Evolutionary conservation across 1,284 basidiomycete genomes (phyloP), one percentile per base, ranked within the genome.

Genomic region (Ustilago esculenta): DNA sequence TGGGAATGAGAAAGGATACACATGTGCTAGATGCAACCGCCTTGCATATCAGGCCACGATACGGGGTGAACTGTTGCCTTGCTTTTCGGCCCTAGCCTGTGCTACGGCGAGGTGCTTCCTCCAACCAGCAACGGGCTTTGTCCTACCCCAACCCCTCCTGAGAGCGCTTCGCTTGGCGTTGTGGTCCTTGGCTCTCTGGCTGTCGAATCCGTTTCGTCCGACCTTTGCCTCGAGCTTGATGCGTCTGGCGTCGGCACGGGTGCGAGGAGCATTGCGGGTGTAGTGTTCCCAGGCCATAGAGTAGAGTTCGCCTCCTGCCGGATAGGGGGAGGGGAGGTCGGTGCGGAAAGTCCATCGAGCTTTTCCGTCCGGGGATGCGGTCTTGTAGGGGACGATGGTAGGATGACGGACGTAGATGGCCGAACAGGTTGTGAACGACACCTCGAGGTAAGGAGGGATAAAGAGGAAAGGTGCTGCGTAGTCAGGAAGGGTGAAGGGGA

Each of bases 341-440:
- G 72, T 71, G 18, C 68, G 65, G 73, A 68, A 79, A 2, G 51
- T 61, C 67, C 67, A 70, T 10, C 47, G 47, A 1, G 37, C 15
- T 20, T 55, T 59, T 20, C 44, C 44, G 36, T 65, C 50, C 1
- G 33, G 17, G 1, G 23, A 20, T 7, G 15, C 17, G 10, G 43
- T 40, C 15, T 50, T 51, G 58, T 69, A 85, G 43, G 92, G 91
- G 23, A 92, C 88, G 0, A 95, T 93, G 0, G 94, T 97, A 2
- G 96, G 96, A 81, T 98, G 93, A 41, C 95, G 92, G 29, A 98
- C 87, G 82, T 97, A 98, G 57, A 98, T 86, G 17, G 90, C 90
- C 5, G 94, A 94, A 83, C 96, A 98, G 10, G 94, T 94, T 44
- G 87, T 83, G 86, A 92, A 98, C 49, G 89, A 92, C 2, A 90